A percentile compares a stretch with the other conserved stretches of the same genome.
Conservation (phyloP, 139 green algal species). For the Picochlorum sp. region DNA sequence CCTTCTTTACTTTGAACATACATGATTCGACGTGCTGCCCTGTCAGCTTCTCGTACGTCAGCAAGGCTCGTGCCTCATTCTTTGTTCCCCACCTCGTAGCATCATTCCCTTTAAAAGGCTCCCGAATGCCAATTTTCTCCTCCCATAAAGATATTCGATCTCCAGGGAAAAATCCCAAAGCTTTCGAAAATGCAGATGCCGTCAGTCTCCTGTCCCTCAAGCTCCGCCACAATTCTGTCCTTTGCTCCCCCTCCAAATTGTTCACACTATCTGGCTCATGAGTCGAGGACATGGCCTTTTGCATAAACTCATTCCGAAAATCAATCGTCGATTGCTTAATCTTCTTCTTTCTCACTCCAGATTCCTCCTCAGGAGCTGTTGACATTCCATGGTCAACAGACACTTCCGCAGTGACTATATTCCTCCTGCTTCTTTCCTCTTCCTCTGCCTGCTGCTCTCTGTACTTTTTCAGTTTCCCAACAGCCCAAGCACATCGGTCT, state of each 20-base stretch:
- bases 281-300: not conserved
- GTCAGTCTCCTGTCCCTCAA: slow-evolving; percentile 48
- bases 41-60: slow-evolving; percentile 31
- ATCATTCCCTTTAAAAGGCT: slow-evolving; percentile 56
- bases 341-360: not conserved
- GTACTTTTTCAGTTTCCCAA: too few species aligned
- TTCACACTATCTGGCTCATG: not conserved
- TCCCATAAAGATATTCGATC: slow-evolving; percentile 56
- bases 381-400: too few species aligned
- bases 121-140: slow-evolving; percentile 58
- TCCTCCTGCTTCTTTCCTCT: too few species aligned
- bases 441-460: too few species aligned
- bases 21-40: slow-evolving; percentile 18
- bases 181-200: slow-evolving; percentile 44
- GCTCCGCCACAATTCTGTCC: slow-evolving; percentile 34
- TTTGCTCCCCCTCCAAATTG: slow-evolving; percentile 33
- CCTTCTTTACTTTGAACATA: slow-evolving; percentile 32
- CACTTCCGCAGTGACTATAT: too few species aligned
- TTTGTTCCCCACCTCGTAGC: slow-evolving; percentile 56
- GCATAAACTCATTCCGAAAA: not conserved
- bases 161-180: slow-evolving; percentile 34
- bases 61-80: slow-evolving; percentile 38
- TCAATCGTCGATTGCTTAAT: not conserved
- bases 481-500: too few species aligned
- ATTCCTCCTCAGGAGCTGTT: not conserved